Percentiles rank a stretch among this genome's conserved stretches.
These are phyloP conservation scores for Cephaloascus fragrans DNA, from an alignment of 805 yeast genomes.

Conservation along the genomic window DNA sequence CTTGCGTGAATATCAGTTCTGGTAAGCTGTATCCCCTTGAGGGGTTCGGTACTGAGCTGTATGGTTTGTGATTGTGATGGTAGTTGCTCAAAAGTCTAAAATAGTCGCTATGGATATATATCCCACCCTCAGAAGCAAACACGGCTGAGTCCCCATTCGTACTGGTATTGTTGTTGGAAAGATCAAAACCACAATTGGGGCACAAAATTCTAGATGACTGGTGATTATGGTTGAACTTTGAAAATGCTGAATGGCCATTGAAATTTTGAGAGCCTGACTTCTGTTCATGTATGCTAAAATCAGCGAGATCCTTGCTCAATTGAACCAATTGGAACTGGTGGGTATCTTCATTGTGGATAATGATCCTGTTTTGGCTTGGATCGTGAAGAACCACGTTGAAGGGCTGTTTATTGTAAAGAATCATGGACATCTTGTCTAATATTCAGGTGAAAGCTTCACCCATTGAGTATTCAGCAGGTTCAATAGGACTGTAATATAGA, in stretches of 20 bases:
- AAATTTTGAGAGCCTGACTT: background rate
- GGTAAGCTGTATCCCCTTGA: constrained; percentile 30
- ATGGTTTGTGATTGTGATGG: constrained; percentile 2
- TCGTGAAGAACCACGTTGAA: background rate
- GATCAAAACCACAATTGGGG: constrained; percentile 21
- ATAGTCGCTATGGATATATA: constrained; percentile 25
- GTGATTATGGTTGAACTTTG: background rate
- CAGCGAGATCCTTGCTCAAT: background rate
- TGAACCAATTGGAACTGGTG: background rate
- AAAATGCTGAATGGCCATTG: background rate
- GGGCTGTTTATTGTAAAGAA: background rate
- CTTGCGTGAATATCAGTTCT: constrained; percentile 61
- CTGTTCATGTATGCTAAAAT: no score
- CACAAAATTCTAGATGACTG: constrained; percentile 6
- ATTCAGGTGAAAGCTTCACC: no score
- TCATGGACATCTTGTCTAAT: background rate
- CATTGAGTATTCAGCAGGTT: no score
- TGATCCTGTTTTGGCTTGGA: background rate
- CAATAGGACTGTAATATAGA: no score
- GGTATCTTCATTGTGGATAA: background rate
- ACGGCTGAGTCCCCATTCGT: background rate
- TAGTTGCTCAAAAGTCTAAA: constrained; percentile 22
- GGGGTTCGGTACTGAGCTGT: background rate
- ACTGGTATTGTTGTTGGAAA: constrained; percentile 9
- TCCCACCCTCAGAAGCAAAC: constrained; percentile 2